phyloP scores from a whole-genome alignment of 495 filamentous ascomycete species.

The Penicillium daleae region DNA sequence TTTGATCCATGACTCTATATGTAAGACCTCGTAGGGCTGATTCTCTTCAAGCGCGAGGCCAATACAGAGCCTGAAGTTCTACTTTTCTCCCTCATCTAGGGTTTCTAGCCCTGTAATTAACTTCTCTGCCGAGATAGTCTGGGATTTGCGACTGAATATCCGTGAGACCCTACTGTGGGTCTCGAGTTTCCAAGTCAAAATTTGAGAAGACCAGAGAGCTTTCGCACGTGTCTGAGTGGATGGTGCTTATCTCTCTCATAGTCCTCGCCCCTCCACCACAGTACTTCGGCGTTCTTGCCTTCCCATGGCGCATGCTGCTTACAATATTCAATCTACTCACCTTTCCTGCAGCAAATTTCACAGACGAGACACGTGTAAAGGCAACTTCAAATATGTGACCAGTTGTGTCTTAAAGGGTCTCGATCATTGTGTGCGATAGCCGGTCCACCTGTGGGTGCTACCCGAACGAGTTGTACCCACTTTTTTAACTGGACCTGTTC shows the following conservation, averaged over 20 bases:
- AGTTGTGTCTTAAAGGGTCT: background rate
- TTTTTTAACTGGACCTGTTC: conserved; percentile 11
- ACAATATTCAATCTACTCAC: background rate
- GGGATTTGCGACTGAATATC: background rate
- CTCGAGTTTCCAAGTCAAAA: too few species aligned
- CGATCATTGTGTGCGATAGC: conserved; percentile 18
- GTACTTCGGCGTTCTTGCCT: background rate
- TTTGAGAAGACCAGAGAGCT: background rate
- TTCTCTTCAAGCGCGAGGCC: too few species aligned
- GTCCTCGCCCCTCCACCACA: background rate
- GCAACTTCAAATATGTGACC: background rate
- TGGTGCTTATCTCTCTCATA: background rate
- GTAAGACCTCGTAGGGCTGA: too few species aligned
- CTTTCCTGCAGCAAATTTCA: background rate
- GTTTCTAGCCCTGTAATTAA: background rate
- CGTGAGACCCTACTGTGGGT: background rate
- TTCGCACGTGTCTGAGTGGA: conserved; percentile 3
- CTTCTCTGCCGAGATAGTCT: background rate
- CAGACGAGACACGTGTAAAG: background rate
- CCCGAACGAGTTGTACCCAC: conserved; percentile 15
- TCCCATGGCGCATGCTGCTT: background rate
- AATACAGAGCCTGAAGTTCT: background rate
- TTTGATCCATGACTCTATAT: too few species aligned
- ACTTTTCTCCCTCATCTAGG: background rate
- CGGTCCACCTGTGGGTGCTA: conserved; percentile 16